Evolutionary conservation across 169 alveolate genomes (phyloP), one percentile per base, ranked within the genome.

Genomic region (Babesia ovis): DNA sequence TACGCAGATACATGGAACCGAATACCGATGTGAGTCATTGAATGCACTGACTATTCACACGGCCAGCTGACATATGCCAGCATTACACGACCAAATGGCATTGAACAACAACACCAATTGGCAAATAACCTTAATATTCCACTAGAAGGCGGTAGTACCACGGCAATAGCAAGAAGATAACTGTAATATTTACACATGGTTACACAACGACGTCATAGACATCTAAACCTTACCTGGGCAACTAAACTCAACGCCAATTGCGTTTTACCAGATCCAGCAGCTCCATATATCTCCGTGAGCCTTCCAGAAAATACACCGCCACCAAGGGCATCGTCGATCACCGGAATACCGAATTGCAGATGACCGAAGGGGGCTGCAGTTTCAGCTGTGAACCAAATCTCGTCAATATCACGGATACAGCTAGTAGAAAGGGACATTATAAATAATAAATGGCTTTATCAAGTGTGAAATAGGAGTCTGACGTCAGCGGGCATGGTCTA

Each of bases 401-500:
- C 84, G 29, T 60, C 73, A 39, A 70, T 11, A n/a, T 45, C 74
- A 41, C 84, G 42, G 20, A 27, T 50, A 35, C 9, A n/a, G 9
- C 11, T 29, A 27, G 9, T 23, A 8, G 62, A 31, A 32, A 45
- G 20, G 27, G 74, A 64, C 74, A 50, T 64, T 64, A 16, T 8
- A 32, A 50, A 27, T 46, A 56, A 64, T 1, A 4, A 2, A 4
- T 9, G 6, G 12, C 27, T 25, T 14, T 54, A 42, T 54, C 29
- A 54, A 34, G 22, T n/a, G 62, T 54, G 12, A 58, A 74, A 64
- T 34, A 16, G 46, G 62, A 45, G 23, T 34, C 9, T 18, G 5
- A 0, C 4, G 25, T 12, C 25, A 25, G 93, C 94, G 95, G 94
- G 90, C 93, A 83, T 90, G 94, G 94, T 90, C 94, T 90, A 90